Evolutionary conservation across 208 protist species (phyloP), one percentile per base, ranked within the genome.

Genomic region (Acanthamoeba lugdunensis): DNA sequence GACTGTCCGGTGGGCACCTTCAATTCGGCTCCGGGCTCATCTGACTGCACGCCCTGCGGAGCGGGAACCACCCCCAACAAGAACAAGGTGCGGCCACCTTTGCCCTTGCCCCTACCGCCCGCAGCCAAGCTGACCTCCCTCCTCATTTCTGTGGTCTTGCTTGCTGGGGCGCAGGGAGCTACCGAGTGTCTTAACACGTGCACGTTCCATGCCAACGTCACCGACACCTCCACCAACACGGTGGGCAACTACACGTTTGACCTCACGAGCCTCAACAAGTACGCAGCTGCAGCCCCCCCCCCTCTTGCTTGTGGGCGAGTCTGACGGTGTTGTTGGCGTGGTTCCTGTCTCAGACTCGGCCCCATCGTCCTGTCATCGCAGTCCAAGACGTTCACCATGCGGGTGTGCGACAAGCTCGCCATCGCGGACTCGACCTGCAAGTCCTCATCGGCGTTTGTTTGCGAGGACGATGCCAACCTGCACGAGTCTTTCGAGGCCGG

Each of bases 401-500:
- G 50, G n/a, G 28, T 93, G 23, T 93, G 89, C 52, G 67, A 82
- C n/a, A 81, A 82, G 89, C 61, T 93, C 45, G 25, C 28, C 28
- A 1, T 30, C 9, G 6, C 65, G 16, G 63, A 82, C 4, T 69
- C 48, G 37, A 18, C 52, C 48, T 82, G 69, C 89, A 56, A 56
- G 28, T 82, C 67, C 50, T 11, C 28, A 5, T 56, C 48, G 28
- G 89, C 48, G 16, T 93, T 71, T 48, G 89, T 93, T n/a, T 93
- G 89, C 71, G 89, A 93, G 33, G 23, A 50, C 33, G 52, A 93
- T n/a, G 37, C 45, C 18, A 45, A 93, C 45, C 50, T 79, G 67
- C 89, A 93, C 54, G 45, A 61, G 9, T 77, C 89, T 41, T 93
- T 93, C 45, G 50, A 77, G 16, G 89, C 89, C n/a, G 89, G 89